These are phyloP conservation scores for Neurospora discreta DNA, from an alignment of 495 filamentous ascomycete species.

Conservation along the genomic window DNA sequence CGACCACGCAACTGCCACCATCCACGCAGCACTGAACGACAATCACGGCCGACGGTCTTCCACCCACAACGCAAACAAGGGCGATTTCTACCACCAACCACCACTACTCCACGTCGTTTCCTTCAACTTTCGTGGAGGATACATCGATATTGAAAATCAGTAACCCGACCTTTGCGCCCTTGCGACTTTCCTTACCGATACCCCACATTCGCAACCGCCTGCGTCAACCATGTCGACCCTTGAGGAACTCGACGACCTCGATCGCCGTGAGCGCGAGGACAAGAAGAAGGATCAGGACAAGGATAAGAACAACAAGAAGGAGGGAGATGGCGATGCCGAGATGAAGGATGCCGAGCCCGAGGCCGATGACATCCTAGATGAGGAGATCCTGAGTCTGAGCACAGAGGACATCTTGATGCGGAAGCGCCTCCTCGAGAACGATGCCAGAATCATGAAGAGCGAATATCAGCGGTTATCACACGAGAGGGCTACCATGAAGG, in stretches of 20 bases:
- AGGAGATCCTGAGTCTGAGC: constrained; percentile 79
- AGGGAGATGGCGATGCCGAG: constrained; percentile 67
- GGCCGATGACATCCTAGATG: constrained; percentile 66
- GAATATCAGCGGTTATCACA: constrained; percentile 89
- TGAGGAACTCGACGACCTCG: constrained; percentile 34
- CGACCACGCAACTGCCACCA: constrained; percentile 3
- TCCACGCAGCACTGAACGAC: constrained; percentile 7
- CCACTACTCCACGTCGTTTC: not conserved
- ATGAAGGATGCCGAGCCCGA: constrained; percentile 72
- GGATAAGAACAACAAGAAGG: constrained; percentile 56
- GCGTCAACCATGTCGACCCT: constrained; percentile 25
- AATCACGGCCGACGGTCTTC: constrained; percentile 9
- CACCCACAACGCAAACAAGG: not conserved
- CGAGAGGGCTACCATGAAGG: constrained; percentile 87
- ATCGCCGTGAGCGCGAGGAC: constrained; percentile 61
- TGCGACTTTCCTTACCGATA: not conserved
- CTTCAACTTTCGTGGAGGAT: not conserved
- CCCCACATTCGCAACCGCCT: not conserved
- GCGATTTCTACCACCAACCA: not conserved
- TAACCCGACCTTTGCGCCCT: not conserved
- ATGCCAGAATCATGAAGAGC: constrained; percentile 96
- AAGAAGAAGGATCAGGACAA: constrained; percentile 56
- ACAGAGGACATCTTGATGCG: constrained; percentile 88
- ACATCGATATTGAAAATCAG: not conserved
- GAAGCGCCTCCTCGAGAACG: constrained; percentile 85